A percentile compares a stretch with the other conserved stretches of the same genome.
These are phyloP conservation scores for Aspergillus costaricaensis DNA, from an alignment of 2,329 filamentous ascomycete species.

Conservation along the genomic window DNA sequence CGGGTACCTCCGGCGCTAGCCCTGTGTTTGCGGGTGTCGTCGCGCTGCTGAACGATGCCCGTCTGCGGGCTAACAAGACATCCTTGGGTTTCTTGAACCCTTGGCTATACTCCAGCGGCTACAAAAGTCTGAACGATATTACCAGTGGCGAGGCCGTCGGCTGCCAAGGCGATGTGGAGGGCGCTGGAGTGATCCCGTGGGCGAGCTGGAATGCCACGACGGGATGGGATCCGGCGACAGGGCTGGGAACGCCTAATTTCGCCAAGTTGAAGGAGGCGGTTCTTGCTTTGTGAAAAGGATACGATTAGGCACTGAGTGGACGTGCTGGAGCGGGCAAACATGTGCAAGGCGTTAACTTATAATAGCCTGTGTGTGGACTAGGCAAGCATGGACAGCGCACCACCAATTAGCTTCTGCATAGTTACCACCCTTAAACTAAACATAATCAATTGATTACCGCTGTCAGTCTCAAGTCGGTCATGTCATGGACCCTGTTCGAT, in stretches of 20 bases:
- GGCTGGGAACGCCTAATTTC: conserved; percentile 37
- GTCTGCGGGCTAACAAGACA: conserved; percentile 43
- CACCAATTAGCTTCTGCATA: too few relatives aligned
- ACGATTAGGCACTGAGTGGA: too few relatives aligned
- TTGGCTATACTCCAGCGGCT: conserved; percentile 55
- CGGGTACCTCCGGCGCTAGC: background rate
- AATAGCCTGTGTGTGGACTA: too few relatives aligned
- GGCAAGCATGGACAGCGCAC: too few relatives aligned
- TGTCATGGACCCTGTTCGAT: background rate
- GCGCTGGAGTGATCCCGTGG: conserved; percentile 27
- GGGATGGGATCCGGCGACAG: conserved; percentile 48
- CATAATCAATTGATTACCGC: too few relatives aligned
- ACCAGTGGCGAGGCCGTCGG: conserved; percentile 36
- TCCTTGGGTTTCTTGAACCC: conserved; percentile 60
- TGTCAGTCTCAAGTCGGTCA: background rate
- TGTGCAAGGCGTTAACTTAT: too few relatives aligned
- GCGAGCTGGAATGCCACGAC: conserved; percentile 34
- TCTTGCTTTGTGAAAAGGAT: background rate
- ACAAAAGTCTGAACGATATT: conserved; percentile 53
- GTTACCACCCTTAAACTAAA: too few relatives aligned
- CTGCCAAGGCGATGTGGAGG: conserved; percentile 32
- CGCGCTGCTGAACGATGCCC: conserved; percentile 3
- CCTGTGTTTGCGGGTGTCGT: conserved; percentile 1
- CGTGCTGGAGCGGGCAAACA: too few relatives aligned
- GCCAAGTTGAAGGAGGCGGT: conserved; percentile 2